Base-by-base conservation (phyloP, 225 moss, liverwort and hornwort species). In the Physcomitrellopsis africana region DNA sequence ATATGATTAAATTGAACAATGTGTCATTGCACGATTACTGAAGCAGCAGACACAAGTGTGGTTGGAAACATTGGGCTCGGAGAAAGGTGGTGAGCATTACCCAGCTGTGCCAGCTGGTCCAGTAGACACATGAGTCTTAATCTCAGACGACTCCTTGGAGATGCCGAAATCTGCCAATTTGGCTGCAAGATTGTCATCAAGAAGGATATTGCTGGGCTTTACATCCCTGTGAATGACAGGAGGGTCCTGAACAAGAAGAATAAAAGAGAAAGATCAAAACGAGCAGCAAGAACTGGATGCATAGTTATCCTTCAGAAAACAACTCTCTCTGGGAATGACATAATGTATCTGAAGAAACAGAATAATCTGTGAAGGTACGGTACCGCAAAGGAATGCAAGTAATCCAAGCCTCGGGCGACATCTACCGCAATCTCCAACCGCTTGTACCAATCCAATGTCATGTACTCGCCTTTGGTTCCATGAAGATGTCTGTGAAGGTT, bases 81-180 rank as follows among this genome's bases (percentile, higher is more conserved):
- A 46, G 55, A 56, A 37, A 37, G 65, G 13, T 16, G 19, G 53
- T 11, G 3, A 26, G 54, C 41, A 44, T 8, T 80, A 84, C 83
- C 87, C 87, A 46, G 84, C 84, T 57, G 87, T 84, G 63, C 82
- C 87, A 18, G 87, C 87, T 53, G 81, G 82, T 9, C 57, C 22
- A 1, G 87, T 84, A 47, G 87, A 87, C 27, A 87, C 79, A 73
- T 87, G 87, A 26, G 87, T 87, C 19, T 62, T 67, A 19, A 77
- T 58, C 60, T 79, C 77, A 0, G 77, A 71, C 17, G 87, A 87
- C 60, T 81, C 87, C 51, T 84, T 87, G 65, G 87, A 81, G 68
- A 94, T 94, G 65, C 92, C 88, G 12, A 90, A 94, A 73, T 94
- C 94, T 2, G 88, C 83, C 12, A 94, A 76, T 76, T 94, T 94